Evolutionary conservation across 2,329 filamentous ascomycete species (phyloP), one percentile per base, ranked within the genome.

Genomic region (Talaromyces sp.): DNA sequence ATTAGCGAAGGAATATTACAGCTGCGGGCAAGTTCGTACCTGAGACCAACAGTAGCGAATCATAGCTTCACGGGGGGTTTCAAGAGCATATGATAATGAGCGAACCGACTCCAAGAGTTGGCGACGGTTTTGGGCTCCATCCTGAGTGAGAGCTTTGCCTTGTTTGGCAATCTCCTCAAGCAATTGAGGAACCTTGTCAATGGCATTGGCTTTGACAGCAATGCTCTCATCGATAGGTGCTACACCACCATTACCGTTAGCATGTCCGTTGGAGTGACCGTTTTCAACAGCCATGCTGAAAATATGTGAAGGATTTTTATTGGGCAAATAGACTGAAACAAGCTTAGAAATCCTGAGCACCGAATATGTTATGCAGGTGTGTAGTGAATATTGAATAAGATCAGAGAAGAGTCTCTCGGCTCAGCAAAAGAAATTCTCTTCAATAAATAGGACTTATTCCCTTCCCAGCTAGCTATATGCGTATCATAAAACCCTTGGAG

Each of bases 41-140:
- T 73, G 64, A 47, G 71, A 65, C 73, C 72, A 74, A 48, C 70
- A 71, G 54, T 66, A 65, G 31, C 69, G 66, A 22, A 75, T 68
- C 67, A 75, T 71, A 6, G 72, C 66, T 61, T 75, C 73, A 11
- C 70, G 68, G 2, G 73, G 73, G 13, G 72, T 75, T 52, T 75
- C 73, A 52, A 74, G 65, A 9, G 70, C 70, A 57, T 70, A 65
- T 9, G 71, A 66, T 6, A 75, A 61, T 3, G 71, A 67, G n/a
- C 71, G 70, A 10, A 70, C 71, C n/a, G 67, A 57, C n/a, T 73
- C 70, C 24, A 75, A 56, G 1, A 74, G 66, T 24, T 69, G 67
- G 37, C 71, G 50, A 8, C 72, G 70, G 11, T 68, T 67, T 4
- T 66, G 37, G 13, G 50, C 10, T 33, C 70, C 64, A 9, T 66